Percentiles rank a stretch among this genome's conserved stretches.
phyloP scores from a whole-genome alignment of 2,329 filamentous ascomycete genomes.

The Fusarium sp. region DNA sequence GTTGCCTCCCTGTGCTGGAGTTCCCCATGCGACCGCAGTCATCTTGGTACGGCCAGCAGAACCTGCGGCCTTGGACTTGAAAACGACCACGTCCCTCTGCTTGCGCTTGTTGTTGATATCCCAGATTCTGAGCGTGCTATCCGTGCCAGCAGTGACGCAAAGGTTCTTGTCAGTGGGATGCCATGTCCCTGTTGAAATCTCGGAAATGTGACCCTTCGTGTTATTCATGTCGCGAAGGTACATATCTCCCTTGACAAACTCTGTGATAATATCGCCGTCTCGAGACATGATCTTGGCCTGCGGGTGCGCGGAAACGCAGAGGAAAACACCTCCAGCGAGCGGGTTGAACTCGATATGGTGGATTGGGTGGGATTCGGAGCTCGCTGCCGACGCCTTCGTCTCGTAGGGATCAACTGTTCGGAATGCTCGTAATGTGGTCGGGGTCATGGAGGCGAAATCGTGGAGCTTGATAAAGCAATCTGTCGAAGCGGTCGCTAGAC shows the following conservation, averaged over 20 bases:
- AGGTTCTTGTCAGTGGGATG: slow-evolving; percentile 84
- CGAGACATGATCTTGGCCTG: slow-evolving; percentile 89
- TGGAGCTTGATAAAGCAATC: slow-evolving; percentile 93
- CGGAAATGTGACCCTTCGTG: slow-evolving; percentile 94
- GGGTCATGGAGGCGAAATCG: slow-evolving; percentile 95
- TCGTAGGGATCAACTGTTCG: slow-evolving; percentile 87
- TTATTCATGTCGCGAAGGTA: slow-evolving; percentile 97
- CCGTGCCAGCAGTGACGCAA: slow-evolving; percentile 89
- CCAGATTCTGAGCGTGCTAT: slow-evolving; percentile 96
- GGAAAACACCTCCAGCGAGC: slow-evolving; percentile 76
- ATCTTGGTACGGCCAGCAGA: slow-evolving; percentile 91
- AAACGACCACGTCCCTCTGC: slow-evolving; percentile 93
- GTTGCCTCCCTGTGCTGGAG: slow-evolving; percentile 75
- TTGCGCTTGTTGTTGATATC: slow-evolving; percentile 89
- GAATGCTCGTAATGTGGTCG: slow-evolving; percentile 92
- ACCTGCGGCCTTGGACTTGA: slow-evolving; percentile 90
- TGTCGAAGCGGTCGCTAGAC: slow-evolving; percentile 87
- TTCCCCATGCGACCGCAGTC: slow-evolving; percentile 90
- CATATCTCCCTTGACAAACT: slow-evolving; percentile 98
- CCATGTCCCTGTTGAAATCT: slow-evolving; percentile 89
- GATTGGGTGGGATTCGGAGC: slow-evolving; percentile 84
- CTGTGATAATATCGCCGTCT: slow-evolving; percentile 83
- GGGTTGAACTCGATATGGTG: slow-evolving; percentile 89
- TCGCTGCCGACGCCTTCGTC: slow-evolving; percentile 71
- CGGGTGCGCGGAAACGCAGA: slow-evolving; percentile 87